Evolutionary conservation across 257 asterid species (phyloP).

Genomic region (Verbena officinalis): DNA sequence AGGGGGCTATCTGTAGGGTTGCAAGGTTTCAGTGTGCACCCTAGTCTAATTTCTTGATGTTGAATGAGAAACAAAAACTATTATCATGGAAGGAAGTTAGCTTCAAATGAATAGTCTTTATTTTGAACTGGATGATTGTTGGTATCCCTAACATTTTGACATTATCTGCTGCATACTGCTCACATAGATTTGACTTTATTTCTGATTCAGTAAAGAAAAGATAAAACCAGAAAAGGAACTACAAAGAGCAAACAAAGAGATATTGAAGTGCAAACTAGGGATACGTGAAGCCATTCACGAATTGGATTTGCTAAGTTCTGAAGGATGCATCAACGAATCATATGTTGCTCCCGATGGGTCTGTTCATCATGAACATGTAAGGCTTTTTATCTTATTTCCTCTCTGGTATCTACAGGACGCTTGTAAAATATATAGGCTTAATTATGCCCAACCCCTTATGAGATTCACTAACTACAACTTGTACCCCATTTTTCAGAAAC

Average conservation of each 20-base stretch:
- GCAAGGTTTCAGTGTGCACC: no score
- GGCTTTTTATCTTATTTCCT: slow-evolving; percentile 24
- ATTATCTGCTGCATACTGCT: slow-evolving; percentile 16
- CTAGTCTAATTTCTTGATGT: slow-evolving; percentile 3
- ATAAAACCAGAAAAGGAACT: slow-evolving; percentile 87
- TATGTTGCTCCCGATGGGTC: slow-evolving; percentile 89
- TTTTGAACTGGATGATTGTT: slow-evolving; percentile 7
- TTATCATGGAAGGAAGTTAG: slow-evolving; percentile 20
- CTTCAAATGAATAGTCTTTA: not conserved
- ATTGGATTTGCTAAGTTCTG: slow-evolving; percentile 83
- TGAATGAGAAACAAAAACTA: slow-evolving; percentile 16
- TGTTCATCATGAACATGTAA: slow-evolving; percentile 88
- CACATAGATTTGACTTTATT: slow-evolving; percentile 28
- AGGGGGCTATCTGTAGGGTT: no score
- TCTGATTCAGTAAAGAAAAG: slow-evolving; percentile 80
- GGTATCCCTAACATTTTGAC: slow-evolving; percentile 7
- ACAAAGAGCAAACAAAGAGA: slow-evolving; percentile 81
- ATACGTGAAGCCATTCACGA: slow-evolving; percentile 90
- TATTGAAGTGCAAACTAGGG: slow-evolving; percentile 87
- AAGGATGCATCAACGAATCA: slow-evolving; percentile 66
- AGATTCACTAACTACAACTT: no score
- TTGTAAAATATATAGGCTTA: no score
- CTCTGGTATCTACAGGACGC: slow-evolving; percentile 2
- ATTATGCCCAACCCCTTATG: no score
- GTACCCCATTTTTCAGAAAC: no score